Evolutionary conservation across 768 basidiomycete genomes (phyloP), one percentile per base, ranked within the genome.

Genomic region (Cystobasidium tubakii): DNA sequence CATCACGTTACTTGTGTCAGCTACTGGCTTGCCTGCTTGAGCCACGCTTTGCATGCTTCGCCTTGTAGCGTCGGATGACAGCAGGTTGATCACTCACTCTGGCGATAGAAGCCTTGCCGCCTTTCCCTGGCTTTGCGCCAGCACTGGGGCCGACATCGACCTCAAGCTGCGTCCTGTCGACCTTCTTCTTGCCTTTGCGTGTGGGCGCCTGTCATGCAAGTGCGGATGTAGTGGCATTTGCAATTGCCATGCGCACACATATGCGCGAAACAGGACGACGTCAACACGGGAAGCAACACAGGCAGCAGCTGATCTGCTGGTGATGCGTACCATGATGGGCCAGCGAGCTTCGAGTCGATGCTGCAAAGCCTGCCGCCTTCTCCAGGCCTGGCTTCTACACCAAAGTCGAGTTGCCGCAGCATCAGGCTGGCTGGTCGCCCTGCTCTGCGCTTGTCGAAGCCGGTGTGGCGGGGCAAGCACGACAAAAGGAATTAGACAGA

Each of bases 41-140:
- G 21, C 9, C 6, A 42, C 36, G 6, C 34, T 17, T 31, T 50
- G 44, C 6, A 42, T 27, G 27, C 12, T 19, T 33, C 15, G 27
- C 31, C 25, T 4, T 34, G 15, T 15, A 12, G 7, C 17, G 31
- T 19, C 21, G n/a, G 10, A 3, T 31, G 43, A 53, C 31, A 70
- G 39, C n/a, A 44, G 10, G 3, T 4, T 50, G 46, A 50, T 50
- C 46, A 50, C 70, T 62, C 34, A 63, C 70, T 64, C 57, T 72
- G 31, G 70, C 70, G 62, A 72, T 64, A 31, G 54, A 3, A 31
- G 70, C 70, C 34, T 72, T 72, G 31, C 62, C 57, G 62, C 34
- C 70, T 72, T 72, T 64, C 7, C 70, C 70, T 33, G 70, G 55
- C 57, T 60, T 60, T 42, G 70, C 54, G 66, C 46, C 57, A 39